Percentiles rank a stretch among this genome's conserved stretches.
Evolutionary conservation across 225 moss, liverwort and hornwort genomes (phyloP).

Genomic region (Pseudoscleropodium purum): DNA sequence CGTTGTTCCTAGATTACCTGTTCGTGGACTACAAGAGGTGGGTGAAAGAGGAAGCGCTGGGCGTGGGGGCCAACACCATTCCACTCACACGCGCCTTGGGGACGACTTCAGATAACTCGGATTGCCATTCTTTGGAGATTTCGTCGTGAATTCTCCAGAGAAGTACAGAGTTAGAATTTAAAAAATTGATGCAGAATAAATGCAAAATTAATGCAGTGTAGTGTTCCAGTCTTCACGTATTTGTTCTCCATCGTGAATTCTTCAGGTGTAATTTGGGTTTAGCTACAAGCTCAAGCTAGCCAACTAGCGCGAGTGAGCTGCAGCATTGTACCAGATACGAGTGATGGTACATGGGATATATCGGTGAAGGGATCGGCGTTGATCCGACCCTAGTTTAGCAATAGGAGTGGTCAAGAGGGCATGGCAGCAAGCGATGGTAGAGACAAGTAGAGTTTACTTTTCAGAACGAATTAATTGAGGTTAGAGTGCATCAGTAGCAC

Average conservation of each 20-base stretch:
- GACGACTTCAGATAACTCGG: background rate
- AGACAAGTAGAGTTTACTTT: background rate
- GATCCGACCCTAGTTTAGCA: background rate
- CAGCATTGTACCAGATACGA: background rate
- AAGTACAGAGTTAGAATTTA: background rate
- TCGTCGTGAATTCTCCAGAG: background rate
- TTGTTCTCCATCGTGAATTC: background rate
- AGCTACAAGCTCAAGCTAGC: background rate
- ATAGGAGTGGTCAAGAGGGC: background rate
- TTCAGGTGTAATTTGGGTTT: background rate
- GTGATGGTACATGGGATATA: background rate
- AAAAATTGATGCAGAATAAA: background rate
- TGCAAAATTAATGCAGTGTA: background rate
- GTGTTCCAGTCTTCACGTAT: background rate
- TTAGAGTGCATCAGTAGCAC: background rate
- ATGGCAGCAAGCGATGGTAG: background rate
- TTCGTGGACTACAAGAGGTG: conserved; percentile 70
- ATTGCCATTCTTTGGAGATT: conserved; percentile 2
- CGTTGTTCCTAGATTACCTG: conserved; percentile 63
- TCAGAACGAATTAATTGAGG: background rate
- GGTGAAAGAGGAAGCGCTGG: conserved; percentile 48
- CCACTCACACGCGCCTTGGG: conserved; percentile 11
- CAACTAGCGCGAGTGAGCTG: background rate
- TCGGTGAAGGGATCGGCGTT: background rate
- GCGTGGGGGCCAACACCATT: conserved; percentile 9